These are phyloP conservation scores for Physocladia obscura DNA, from an alignment of 192 early-diverging fungal species.

Conservation along the genomic window DNA sequence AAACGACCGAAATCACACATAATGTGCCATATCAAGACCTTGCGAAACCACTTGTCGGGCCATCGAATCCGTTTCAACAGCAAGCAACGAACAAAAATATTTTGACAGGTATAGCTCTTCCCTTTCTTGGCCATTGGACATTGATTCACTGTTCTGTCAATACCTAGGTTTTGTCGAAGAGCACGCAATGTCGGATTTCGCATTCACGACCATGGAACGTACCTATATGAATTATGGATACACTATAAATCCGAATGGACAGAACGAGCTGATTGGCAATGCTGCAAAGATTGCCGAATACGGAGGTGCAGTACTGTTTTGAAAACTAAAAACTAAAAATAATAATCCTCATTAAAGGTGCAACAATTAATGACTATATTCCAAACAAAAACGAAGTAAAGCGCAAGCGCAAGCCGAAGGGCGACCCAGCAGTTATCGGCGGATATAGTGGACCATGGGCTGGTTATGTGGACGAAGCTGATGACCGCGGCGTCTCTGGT, in stretches of 20 bases:
- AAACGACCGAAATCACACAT: slow-evolving; percentile 49
- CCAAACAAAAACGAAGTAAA: slow-evolving; percentile 46
- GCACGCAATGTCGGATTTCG: slow-evolving; percentile 64
- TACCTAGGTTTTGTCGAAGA: slow-evolving; percentile 74
- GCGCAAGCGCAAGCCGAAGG: slow-evolving; percentile 71
- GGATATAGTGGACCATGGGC: slow-evolving; percentile 95
- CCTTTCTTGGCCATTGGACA: neutral
- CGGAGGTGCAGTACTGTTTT: slow-evolving; percentile 18
- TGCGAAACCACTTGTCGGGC: slow-evolving; percentile 37
- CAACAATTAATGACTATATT: slow-evolving; percentile 47
- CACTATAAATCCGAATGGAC: slow-evolving; percentile 70
- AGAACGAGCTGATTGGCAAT: slow-evolving; percentile 64
- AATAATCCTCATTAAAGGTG: slow-evolving; percentile 39
- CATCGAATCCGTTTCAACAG: slow-evolving; percentile 45
- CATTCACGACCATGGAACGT: slow-evolving; percentile 82
- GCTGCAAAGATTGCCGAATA: slow-evolving; percentile 30
- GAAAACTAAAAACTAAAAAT: neutral
- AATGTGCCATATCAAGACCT: slow-evolving; percentile 53
- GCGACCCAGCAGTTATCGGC: slow-evolving; percentile 71
- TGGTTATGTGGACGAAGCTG: slow-evolving; percentile 81
- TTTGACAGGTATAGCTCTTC: slow-evolving; percentile 37
- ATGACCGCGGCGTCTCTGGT: slow-evolving; percentile 37
- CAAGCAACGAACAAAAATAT: slow-evolving; percentile 38
- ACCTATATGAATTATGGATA: slow-evolving; percentile 79
- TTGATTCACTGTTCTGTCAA: neutral